These are phyloP conservation scores for Mangifera indica DNA, from an alignment of 345 rosid species.

Conservation along the genomic window DNA sequence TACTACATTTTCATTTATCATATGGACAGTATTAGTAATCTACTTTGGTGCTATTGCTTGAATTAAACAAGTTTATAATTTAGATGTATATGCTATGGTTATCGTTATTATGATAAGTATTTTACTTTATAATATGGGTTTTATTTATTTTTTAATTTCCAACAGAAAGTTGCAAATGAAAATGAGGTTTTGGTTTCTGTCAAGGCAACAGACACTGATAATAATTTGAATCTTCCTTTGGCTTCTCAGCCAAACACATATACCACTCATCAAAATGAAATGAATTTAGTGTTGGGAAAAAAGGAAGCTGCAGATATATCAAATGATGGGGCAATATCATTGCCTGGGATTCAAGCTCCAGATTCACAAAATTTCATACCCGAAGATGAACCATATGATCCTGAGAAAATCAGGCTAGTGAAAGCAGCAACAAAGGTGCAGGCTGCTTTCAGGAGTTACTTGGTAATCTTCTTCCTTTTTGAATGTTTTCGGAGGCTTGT, in stretches of 20 bases:
- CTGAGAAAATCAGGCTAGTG: slow-evolving; percentile 54
- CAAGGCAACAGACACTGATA: slow-evolving; percentile 55
- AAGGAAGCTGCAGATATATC: slow-evolving; percentile 45
- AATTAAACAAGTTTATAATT: no score
- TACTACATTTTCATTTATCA: no score
- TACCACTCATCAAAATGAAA: slow-evolving; percentile 39
- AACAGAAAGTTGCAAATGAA: slow-evolving; percentile 52
- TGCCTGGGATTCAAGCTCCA: slow-evolving; percentile 35
- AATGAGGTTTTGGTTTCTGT: slow-evolving; percentile 51
- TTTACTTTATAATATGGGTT: neutral
- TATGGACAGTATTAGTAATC: no score
- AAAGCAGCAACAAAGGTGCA: slow-evolving; percentile 77
- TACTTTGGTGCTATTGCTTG: neutral
- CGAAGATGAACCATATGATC: slow-evolving; percentile 36
- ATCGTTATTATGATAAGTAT: neutral
- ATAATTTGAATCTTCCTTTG: slow-evolving; percentile 41
- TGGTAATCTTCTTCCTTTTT: slow-evolving; percentile 53
- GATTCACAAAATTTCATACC: slow-evolving; percentile 31
- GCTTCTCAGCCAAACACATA: slow-evolving; percentile 29
- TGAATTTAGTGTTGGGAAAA: slow-evolving; percentile 36
- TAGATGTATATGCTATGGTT: neutral
- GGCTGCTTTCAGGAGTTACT: slow-evolving; percentile 91
- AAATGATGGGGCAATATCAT: slow-evolving; percentile 32
- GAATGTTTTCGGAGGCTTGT: neutral
- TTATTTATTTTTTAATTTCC: neutral